Evolutionary conservation across 2,329 filamentous ascomycete species (phyloP), one percentile per base, ranked within the genome.

Genomic region (Graphilbum fragrans): DNA sequence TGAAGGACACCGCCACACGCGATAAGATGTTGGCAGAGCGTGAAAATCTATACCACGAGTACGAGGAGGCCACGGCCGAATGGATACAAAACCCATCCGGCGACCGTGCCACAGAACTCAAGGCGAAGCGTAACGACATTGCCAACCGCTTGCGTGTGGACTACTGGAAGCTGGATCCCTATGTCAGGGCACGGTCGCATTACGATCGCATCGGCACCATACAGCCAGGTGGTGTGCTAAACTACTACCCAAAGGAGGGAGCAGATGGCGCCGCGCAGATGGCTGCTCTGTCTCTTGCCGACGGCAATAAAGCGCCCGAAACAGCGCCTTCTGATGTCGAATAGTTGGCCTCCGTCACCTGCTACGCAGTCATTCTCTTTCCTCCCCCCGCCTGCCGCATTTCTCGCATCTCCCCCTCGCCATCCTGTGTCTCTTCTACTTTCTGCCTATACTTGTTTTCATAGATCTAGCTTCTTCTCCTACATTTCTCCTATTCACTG

Each of bases 81-180:
- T 98, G 92, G 92, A 77, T 94, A 41, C 57, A 61, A 27, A 63
- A 67, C 35, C 60, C 63, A 2, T 61, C 65, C 37, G 65, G 65
- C 19, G 60, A 62, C 21, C 64, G 71, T 45, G 62, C 63, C 35
- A 63, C 63, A 20, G 58, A 65, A 8, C 56, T 74, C 39, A 72
- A 75, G 55, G 62, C 64, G 37, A 72, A 75, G 58, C 69, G 86
- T 42, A 65, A 75, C 31, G 61, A 65, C 3, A 53, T 92, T 22
- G 80, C 83, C 2, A 69, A 69, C 39, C 63, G 73, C 47, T 56
- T 96, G 51, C 70, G 70, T 46, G 68, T 72, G 37, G 84, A 84
- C 51, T 98, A 96, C 64, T 98, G 92, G 90, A 70, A 72, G 32
- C 60, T 95, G 40, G 92, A 98, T 62, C 86, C 86, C 0, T 94